These are phyloP conservation scores for Ilyonectria mors-panacis DNA, from an alignment of 2,329 filamentous ascomycete genomes.

Conservation along the genomic window DNA sequence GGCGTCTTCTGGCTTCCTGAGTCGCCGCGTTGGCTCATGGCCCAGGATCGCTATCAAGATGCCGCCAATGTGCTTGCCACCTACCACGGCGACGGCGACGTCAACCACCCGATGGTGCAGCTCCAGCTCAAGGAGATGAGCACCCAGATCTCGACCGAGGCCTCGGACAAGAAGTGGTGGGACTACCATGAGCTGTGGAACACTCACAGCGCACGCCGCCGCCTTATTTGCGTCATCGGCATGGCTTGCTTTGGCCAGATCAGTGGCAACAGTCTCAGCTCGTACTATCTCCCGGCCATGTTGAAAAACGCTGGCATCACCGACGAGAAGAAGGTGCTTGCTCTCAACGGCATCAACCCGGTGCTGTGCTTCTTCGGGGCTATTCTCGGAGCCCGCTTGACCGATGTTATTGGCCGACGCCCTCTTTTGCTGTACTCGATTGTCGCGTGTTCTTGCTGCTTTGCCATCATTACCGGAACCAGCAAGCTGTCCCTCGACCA, in stretches of 20 bases:
- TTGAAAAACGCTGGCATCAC: constrained; percentile 67
- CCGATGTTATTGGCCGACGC: constrained; percentile 71
- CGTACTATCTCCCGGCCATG: constrained; percentile 70
- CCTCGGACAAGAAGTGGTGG: constrained; percentile 69
- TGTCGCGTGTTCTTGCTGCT: constrained; percentile 62
- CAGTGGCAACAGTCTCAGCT: constrained; percentile 63
- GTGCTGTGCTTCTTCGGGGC: constrained; percentile 66
- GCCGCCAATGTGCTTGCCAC: constrained; percentile 60
- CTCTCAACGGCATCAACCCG: constrained; percentile 68
- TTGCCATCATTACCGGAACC: constrained; percentile 65
- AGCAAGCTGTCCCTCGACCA: constrained; percentile 60
- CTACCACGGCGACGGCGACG: constrained; percentile 67
- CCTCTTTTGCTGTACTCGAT: constrained; percentile 65
- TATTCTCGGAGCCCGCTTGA: constrained; percentile 68
- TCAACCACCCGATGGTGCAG: constrained; percentile 65
- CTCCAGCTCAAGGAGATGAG: constrained; percentile 67
- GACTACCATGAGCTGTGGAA: constrained; percentile 69
- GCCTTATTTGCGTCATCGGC: constrained; percentile 66
- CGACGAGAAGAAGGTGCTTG: constrained; percentile 61
- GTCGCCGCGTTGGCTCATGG: constrained; percentile 63
- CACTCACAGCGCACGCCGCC: constrained; percentile 62
- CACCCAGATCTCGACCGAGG: constrained; percentile 62
- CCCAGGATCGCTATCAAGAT: constrained; percentile 58
- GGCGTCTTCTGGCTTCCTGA: constrained; percentile 62
- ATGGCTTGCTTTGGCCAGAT: constrained; percentile 69